Base-by-base conservation (phyloP, 1,284 basidiomycete genomes). In the Rhodotorula sp. region DNA sequence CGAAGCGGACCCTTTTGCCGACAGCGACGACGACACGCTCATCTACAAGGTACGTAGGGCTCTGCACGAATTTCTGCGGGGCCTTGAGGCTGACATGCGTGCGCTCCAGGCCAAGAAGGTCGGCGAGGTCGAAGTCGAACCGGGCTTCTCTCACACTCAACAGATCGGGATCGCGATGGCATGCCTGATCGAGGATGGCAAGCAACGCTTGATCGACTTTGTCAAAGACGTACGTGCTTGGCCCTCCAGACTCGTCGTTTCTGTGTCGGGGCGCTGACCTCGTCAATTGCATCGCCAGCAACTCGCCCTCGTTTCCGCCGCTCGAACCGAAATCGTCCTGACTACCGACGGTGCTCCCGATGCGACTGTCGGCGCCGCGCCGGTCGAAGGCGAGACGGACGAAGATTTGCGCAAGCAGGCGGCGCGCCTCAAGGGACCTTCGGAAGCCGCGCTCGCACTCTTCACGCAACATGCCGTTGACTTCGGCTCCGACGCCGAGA, bases 61-160 rank as follows among this genome's bases (percentile, higher is more conserved):
- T 23, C 8, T 64, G 14, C 19, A 5, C 5, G 16, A 28, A 21
- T 1, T 7, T 21, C 43, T 14, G 7, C 15, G 5, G 4, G 26
- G 19, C 38, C 14, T 52, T 26, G 12, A 15, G 16, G 26, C 47
- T 38, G 26, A 28, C 26, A 21, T 19, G 0, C 45, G 50, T 38
- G 15, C 23, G 7, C 5, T 23, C 12, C 56, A 75, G 67, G 61
- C 66, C 6, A 78, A 78, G 59, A 78, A 78, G 48, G 77, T 80
- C 0, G 78, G 85, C 80, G 93, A 95, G 67, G 86, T 97, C 50
- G 85, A 88, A 75, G 88, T 95, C 72, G 90, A 92, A 83, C 90
- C 91, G 77, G 92, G 92, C 18, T 90, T 90, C 80, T 87, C 89
- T n/a, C 90, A 89, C 88, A 92, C 88, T 77, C 89, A 95, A 79